phyloP scores from a whole-genome alignment of 208 protist genomes.

The Trypanosomatidae sp. region DNA sequence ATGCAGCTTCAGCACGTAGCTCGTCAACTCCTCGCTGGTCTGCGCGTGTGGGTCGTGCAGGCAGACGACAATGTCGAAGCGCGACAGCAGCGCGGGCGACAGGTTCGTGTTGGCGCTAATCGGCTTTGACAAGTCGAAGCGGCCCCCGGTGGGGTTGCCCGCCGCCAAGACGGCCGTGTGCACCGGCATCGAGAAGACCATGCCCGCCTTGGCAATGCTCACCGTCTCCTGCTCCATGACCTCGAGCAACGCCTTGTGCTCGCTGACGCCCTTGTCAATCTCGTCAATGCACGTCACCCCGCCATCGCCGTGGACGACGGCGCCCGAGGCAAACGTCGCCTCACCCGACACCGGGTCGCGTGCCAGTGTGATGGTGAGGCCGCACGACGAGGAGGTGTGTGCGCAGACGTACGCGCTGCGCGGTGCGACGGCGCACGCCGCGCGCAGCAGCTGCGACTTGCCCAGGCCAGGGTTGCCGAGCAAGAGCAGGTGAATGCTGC shows the following conservation, averaged over 20 bases:
- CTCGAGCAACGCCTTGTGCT: constrained; percentile 98
- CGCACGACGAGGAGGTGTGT: constrained; percentile 95
- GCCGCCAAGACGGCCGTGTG: constrained; percentile 96
- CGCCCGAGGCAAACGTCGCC: constrained; percentile 96
- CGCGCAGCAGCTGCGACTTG: constrained; percentile 94
- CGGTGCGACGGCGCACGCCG: constrained; percentile 83
- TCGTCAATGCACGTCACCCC: constrained; percentile 99
- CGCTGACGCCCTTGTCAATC: constrained; percentile 96
- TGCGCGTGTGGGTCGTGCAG: constrained; percentile 22
- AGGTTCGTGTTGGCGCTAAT: constrained; percentile 95
- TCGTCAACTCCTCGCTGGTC: constrained; percentile 49
- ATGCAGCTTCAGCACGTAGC: constrained; percentile 92
- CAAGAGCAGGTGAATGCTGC: constrained; percentile 93
- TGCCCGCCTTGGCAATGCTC: constrained; percentile 97
- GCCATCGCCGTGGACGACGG: constrained; percentile 96
- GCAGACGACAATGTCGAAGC: constrained; percentile 98
- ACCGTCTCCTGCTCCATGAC: constrained; percentile 99
- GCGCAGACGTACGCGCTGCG: constrained; percentile 98
- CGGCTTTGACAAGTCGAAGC: constrained; percentile 88
- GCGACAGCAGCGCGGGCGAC: constrained; percentile 90
- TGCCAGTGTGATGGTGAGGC: constrained; percentile 96
- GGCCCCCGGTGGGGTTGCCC: constrained; percentile 95
- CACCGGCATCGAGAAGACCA: constrained; percentile 95
- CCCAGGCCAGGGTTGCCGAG: constrained; percentile 96
- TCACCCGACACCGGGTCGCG: constrained; percentile 82